Evolutionary conservation across 2,329 filamentous ascomycete species (phyloP).

Genomic region (Aureobasidium namibiae): DNA sequence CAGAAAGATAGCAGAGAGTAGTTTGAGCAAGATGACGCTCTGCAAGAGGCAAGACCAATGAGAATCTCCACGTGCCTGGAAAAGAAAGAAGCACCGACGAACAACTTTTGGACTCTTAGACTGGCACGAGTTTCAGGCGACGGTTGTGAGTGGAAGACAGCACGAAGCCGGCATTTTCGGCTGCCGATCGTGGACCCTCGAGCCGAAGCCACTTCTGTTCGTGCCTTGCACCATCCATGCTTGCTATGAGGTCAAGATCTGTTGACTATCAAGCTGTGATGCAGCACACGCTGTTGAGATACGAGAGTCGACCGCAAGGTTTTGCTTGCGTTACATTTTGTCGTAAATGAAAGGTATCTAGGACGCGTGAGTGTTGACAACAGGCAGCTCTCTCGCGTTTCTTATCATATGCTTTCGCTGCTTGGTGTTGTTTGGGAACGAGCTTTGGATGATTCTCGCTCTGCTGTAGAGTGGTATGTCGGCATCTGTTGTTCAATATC

Average conservation of each 20-base stretch:
- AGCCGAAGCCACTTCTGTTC: background rate
- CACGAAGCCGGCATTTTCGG: background rate
- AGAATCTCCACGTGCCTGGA: slow-evolving; percentile 6
- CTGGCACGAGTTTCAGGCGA: slow-evolving; percentile 1
- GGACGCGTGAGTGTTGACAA: background rate
- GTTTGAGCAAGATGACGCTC: background rate
- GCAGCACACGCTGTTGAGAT: background rate
- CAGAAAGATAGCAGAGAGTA: background rate
- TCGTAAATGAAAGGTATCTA: background rate
- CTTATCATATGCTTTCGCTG: background rate
- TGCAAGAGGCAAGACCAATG: background rate
- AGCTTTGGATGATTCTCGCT: background rate
- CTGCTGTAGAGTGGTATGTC: too few relatives aligned
- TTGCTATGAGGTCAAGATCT: background rate
- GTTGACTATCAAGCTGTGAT: background rate
- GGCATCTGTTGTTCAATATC: too few relatives aligned
- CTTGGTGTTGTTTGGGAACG: background rate
- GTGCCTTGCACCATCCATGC: background rate
- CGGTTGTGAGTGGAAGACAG: slow-evolving; percentile 5
- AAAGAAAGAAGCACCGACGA: background rate
- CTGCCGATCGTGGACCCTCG: background rate
- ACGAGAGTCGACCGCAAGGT: background rate
- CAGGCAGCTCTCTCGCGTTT: background rate
- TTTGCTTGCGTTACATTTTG: too few relatives aligned
- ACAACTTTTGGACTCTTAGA: background rate